Conservation (phyloP, 2,329 filamentous ascomycete species). For the Fusarium sp. region DNA sequence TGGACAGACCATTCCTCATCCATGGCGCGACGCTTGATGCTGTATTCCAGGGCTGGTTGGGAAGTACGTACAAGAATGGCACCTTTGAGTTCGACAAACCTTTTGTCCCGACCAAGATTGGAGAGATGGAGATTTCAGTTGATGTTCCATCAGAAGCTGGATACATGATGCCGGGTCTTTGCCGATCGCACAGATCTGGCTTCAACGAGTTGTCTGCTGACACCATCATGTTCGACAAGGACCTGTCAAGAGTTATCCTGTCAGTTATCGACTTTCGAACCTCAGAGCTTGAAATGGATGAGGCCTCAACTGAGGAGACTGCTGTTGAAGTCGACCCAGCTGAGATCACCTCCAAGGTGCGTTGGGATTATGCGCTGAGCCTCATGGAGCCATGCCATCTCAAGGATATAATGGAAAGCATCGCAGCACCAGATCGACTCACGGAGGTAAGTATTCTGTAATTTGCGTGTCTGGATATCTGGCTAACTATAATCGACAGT, state of each 20-base stretch:
- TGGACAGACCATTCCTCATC: not conserved
- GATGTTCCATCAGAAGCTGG: not conserved
- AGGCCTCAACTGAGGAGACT: not conserved
- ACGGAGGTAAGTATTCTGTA: not conserved
- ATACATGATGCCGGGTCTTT: not conserved
- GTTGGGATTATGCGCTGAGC: not conserved
- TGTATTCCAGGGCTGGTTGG: not conserved
- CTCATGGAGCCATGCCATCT: not conserved
- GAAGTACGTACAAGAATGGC: not conserved
- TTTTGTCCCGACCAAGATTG: not conserved
- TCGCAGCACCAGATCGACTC: not conserved
- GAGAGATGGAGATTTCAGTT: not conserved
- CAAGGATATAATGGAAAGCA: not conserved
- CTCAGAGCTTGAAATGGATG: not conserved
- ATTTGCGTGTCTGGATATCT: not conserved
- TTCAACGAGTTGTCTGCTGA: not conserved
- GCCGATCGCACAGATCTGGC: not conserved
- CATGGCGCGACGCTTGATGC: not conserved
- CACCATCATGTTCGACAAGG: not conserved
- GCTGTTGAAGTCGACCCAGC: not conserved
- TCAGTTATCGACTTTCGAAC: not conserved
- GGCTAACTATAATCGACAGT: not conserved
- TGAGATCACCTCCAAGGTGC: not conserved
- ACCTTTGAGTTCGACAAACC: not conserved
- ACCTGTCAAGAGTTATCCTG: not conserved